Evolutionary conservation across 1,284 basidiomycete species (phyloP).

Genomic region (Ganoderma sinense): DNA sequence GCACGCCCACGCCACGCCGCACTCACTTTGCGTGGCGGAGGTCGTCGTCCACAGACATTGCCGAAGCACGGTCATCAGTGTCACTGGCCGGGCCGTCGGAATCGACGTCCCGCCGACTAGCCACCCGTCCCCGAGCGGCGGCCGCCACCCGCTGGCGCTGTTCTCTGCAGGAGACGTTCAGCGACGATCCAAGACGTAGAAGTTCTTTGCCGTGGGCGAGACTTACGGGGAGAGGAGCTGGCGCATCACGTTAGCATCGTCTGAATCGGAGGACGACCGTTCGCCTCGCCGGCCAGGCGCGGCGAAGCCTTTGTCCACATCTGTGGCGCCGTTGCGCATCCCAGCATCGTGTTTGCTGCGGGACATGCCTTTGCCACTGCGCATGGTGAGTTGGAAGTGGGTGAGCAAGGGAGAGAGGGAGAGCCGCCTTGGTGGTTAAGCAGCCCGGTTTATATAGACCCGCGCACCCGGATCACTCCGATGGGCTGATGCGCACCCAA

Average conservation of each 20-base stretch:
- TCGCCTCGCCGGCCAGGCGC: constrained; percentile 4
- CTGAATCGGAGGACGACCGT: constrained; percentile 14
- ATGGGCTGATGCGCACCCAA: constrained; percentile 13
- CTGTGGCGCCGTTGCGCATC: background rate
- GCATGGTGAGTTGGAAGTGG: constrained; percentile 9
- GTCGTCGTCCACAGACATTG: constrained; percentile 12
- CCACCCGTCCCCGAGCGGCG: constrained; percentile 1
- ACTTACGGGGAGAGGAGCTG: constrained; percentile 15
- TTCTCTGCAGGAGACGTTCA: background rate
- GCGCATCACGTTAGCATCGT: constrained; percentile 12
- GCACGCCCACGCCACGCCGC: background rate
- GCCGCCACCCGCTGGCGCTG: background rate
- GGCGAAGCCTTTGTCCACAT: constrained; percentile 11
- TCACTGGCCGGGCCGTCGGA: constrained; percentile 21
- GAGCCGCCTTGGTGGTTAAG: constrained; percentile 23
- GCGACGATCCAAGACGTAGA: background rate
- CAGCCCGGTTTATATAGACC: constrained; percentile 14
- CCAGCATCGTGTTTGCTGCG: constrained; percentile 9
- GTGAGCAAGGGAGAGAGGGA: constrained; percentile 10
- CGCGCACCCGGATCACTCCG: constrained; percentile 20
- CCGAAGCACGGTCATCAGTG: constrained; percentile 12
- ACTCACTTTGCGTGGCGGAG: constrained; percentile 11
- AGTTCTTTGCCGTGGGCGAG: background rate
- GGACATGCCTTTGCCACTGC: constrained; percentile 6
- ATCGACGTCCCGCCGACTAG: constrained; percentile 15